Base-by-base conservation (phyloP, 441 rosid species). In the Gossypium lobatum region DNA sequence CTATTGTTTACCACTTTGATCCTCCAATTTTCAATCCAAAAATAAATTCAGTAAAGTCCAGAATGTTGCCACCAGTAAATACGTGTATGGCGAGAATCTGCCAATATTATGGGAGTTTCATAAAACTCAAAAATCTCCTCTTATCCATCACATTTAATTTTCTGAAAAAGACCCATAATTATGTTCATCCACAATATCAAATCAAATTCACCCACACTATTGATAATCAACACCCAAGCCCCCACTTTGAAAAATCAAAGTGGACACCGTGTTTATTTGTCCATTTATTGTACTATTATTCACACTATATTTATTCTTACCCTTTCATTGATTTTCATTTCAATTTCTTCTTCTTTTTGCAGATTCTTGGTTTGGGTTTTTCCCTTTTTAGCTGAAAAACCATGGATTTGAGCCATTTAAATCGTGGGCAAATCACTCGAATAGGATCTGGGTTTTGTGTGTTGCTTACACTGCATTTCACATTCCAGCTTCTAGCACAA, bases 401-500 rank as follows among this genome's bases (percentile, higher is more conserved):
- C 50, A 88, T 90, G 88, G 98, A 91, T 72, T 59, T 89, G 7
- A 80, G 79, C 71, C 76, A 52, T 1, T 14, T 92, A 85, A 79
- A 76, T 73, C 90, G 90, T 2, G 89, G 76, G 60, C 91, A 88
- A 69, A 72, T 89, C 11, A 91, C 98, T 1, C 55, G 87, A 21
- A 31, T 87, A 37, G 89, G 93, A 74, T 84, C 93, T 0, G 93
- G 83, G 9, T 70, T 88, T 52, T 90, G 89, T 52, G 92, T 85
- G 53, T 75, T 91, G 89, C 77, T 83, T 17, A 79, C 96, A 0
- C 68, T 88, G 88, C 86, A 83, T 76, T 88, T 90, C 75, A 88
- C 97, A 26, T 25, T 89, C 48, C 93, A 90, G 86, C 92, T 95
- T 14, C 68, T 91, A 2, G 88, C 89, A 0, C 93, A 95, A 76